phyloP scores from a whole-genome alignment of 441 rosid genomes.

The Melastoma candidum region DNA sequence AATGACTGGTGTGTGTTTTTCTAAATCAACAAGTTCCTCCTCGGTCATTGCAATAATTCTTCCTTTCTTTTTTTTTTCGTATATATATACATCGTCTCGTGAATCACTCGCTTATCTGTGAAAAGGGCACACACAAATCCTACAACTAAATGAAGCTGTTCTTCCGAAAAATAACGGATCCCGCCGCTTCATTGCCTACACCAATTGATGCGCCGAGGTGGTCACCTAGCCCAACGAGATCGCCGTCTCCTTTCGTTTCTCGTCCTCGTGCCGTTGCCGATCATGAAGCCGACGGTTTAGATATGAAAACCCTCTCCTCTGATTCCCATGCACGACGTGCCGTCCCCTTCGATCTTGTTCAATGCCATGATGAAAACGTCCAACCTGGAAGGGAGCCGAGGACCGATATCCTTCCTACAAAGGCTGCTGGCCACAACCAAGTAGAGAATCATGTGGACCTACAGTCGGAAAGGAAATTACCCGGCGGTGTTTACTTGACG shows the following conservation, averaged over 20 bases:
- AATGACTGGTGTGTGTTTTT: too few relatives aligned
- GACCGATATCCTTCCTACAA: not conserved
- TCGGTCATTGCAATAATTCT: too few relatives aligned
- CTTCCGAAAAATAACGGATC: conserved; percentile 10
- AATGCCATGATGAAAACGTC: not conserved
- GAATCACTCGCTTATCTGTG: too few relatives aligned
- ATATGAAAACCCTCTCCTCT: conserved; percentile 12
- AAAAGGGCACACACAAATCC: too few relatives aligned
- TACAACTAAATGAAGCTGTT: too few relatives aligned
- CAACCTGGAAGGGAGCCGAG: not conserved
- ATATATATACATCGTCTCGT: too few relatives aligned
- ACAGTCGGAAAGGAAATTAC: not conserved
- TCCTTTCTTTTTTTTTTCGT: too few relatives aligned
- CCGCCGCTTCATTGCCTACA: conserved; percentile 5
- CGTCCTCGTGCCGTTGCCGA: too few relatives aligned
- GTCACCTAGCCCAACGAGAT: conserved; percentile 18
- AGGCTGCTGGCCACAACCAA: not conserved
- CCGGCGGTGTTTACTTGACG: not conserved
- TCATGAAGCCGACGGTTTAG: not conserved
- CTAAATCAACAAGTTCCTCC: too few relatives aligned
- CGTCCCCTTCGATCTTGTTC: conserved; percentile 22
- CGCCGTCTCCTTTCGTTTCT: not conserved
- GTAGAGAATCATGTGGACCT: too few relatives aligned
- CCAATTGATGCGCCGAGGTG: conserved; percentile 21
- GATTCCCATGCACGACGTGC: not conserved